A percentile compares a stretch with the other conserved stretches of the same genome.
These are phyloP conservation scores for Sechiopsis laciniata DNA, from an alignment of 306 rosid species.

Conservation along the genomic window DNA sequence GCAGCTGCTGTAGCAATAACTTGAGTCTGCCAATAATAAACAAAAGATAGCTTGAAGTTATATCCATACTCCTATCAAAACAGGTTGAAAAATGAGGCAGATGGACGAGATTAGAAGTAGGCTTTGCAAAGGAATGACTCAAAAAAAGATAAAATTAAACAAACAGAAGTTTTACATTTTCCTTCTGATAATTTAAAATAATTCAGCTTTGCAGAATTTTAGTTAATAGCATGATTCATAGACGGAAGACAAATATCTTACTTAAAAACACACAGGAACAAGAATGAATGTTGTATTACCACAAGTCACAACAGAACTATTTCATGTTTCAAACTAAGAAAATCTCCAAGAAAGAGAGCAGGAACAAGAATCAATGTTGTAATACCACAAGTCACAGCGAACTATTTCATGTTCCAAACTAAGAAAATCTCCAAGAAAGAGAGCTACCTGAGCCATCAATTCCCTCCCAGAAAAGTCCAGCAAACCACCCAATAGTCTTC, in stretches of 20 bases:
- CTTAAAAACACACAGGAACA: neutral
- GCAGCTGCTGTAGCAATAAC: slow-evolving; percentile 95
- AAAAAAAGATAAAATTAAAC: neutral
- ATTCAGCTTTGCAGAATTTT: neutral
- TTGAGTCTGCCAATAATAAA: slow-evolving; percentile 71
- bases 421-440: slow-evolving; percentile 3
- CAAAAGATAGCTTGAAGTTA: neutral
- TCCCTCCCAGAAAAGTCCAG: slow-evolving; percentile 83
- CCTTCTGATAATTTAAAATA: slow-evolving; percentile 3
- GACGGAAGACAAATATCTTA: neutral
- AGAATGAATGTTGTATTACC: neutral
- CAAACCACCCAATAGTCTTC: slow-evolving; percentile 84
- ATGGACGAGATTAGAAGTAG: neutral
- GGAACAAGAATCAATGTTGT: neutral
- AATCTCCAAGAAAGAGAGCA: slow-evolving; percentile 9
- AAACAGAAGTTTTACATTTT: neutral
- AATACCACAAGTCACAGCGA: too few species aligned
- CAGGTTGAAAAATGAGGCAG: slow-evolving; percentile 16
- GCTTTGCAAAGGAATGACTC: slow-evolving; percentile 4
- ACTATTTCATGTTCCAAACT: too few species aligned
- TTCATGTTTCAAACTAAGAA: neutral
- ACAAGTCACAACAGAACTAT: too few species aligned
- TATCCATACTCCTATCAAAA: neutral
- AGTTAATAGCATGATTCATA: neutral
- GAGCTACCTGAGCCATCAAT: slow-evolving; percentile 78